Percentiles rank a stretch among this genome's conserved stretches.
phyloP scores from a whole-genome alignment of 768 basidiomycete species.

The Russula ochroleuca region DNA sequence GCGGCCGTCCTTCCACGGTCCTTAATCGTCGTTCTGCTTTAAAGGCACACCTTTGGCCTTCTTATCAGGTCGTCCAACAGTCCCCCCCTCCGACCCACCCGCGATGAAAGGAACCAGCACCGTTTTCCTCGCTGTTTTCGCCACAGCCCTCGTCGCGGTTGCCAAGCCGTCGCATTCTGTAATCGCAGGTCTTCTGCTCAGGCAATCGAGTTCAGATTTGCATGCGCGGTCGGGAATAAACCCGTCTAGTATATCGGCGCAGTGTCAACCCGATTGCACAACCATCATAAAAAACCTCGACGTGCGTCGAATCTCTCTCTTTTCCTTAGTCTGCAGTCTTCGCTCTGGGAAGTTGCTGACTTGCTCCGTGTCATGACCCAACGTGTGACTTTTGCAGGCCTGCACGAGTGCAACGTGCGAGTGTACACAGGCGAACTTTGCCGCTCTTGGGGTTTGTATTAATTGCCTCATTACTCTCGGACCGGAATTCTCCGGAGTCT shows the following conservation, averaged over 20 bases:
- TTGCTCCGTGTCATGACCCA: background rate
- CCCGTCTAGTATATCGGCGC: background rate
- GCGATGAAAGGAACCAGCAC: background rate
- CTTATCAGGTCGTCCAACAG: background rate
- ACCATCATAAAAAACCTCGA: constrained; percentile 4
- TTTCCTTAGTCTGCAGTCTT: background rate
- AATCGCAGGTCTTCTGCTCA: background rate
- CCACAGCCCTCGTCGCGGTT: background rate
- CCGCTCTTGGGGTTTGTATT: background rate
- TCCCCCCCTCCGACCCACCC: background rate
- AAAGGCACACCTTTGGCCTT: background rate
- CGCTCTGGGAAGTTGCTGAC: background rate
- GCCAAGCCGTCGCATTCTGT: background rate
- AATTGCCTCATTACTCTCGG: constrained; percentile 2
- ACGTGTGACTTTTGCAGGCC: background rate
- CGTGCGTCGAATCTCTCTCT: background rate
- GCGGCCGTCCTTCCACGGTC: background rate
- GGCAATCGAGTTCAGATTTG: background rate
- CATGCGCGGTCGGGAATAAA: background rate
- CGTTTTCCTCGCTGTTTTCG: background rate
- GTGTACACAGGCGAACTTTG: constrained; percentile 12
- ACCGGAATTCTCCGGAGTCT: background rate
- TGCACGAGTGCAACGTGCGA: constrained; percentile 1
- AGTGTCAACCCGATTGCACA: constrained; percentile 10
- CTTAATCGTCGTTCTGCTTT: background rate